Percentiles rank a stretch among this genome's conserved stretches.
These are phyloP conservation scores for Yamadazyma kanchanaburiensis DNA, from an alignment of 1,139 yeast genomes.

Conservation along the genomic window DNA sequence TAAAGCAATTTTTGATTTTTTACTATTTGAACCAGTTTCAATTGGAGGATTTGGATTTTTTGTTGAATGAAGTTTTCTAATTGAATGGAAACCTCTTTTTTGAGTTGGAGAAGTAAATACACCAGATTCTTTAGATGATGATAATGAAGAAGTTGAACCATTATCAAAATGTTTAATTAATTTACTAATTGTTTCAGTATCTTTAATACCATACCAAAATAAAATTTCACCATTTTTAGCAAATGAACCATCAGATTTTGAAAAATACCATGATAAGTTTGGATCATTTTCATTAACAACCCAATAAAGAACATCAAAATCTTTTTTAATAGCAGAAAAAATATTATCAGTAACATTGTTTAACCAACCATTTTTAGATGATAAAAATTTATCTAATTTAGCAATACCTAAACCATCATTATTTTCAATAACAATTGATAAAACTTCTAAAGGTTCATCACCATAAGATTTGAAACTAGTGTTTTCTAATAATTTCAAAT, in stretches of 20 bases:
- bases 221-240: conserved; percentile 84
- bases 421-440: conserved; percentile 68
- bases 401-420: conserved; percentile 43
- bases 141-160: conserved; percentile 30
- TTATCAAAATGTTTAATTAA: conserved; percentile 64
- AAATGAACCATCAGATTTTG: conserved; percentile 91
- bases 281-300: conserved; percentile 86
- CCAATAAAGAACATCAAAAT: conserved; percentile 78
- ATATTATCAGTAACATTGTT: conserved; percentile 95
- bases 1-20: conserved; percentile 73
- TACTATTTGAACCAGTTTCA: conserved; percentile 56
- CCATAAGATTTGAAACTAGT: conserved; percentile 76
- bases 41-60: conserved; percentile 76
- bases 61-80: background rate
- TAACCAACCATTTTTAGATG: conserved; percentile 92
- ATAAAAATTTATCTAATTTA: conserved; percentile 81
- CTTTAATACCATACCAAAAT: conserved; percentile 90
- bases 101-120: conserved; percentile 37
- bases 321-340: conserved; percentile 77
- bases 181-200: conserved; percentile 54
- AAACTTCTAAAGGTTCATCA: conserved; percentile 92
- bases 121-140: conserved; percentile 40
- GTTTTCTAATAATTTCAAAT: conserved; percentile 67
- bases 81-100: conserved; percentile 39
- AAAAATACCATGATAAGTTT: conserved; percentile 88